These are phyloP conservation scores for Cyclotella distinguenda DNA, from an alignment of 108 stramenopile species.

Conservation along the genomic window DNA sequence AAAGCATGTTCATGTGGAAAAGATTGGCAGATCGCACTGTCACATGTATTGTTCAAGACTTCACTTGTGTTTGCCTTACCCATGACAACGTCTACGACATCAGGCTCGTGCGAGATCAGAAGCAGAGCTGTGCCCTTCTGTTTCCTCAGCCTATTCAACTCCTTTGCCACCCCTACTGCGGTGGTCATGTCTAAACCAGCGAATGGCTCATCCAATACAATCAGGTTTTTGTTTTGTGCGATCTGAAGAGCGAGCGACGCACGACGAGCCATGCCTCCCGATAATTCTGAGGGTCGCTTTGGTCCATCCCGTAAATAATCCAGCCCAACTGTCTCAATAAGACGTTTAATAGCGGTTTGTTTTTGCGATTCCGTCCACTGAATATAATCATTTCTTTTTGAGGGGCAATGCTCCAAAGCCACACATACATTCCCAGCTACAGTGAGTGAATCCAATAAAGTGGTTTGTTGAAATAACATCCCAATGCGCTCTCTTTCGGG, in stretches of 20 bases:
- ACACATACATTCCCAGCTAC: slow-evolving; percentile 75
- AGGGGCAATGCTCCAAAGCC: slow-evolving; percentile 56
- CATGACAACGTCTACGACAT: slow-evolving; percentile 67
- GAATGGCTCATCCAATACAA: slow-evolving; percentile 84
- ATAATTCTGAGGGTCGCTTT: slow-evolving; percentile 66
- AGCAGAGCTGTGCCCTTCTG: slow-evolving; percentile 59
- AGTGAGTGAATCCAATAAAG: slow-evolving; percentile 73
- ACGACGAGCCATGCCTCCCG: slow-evolving; percentile 86
- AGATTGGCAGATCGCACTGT: not conserved
- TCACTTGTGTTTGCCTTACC: slow-evolving; percentile 30
- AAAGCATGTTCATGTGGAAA: not conserved
- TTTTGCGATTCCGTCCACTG: slow-evolving; percentile 6
- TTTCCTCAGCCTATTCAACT: slow-evolving; percentile 57
- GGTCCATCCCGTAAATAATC: slow-evolving; percentile 65
- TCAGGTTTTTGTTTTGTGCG: slow-evolving; percentile 77
- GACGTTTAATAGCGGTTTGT: slow-evolving; percentile 50
- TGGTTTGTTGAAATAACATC: slow-evolving; percentile 82
- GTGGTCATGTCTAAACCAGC: slow-evolving; percentile 66
- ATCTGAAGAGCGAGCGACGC: slow-evolving; percentile 76
- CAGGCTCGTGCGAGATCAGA: slow-evolving; percentile 78
- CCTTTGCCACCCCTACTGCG: slow-evolving; percentile 67
- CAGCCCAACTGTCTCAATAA: slow-evolving; percentile 73
- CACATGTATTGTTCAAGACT: not conserved
- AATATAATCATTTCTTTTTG: slow-evolving; percentile 12
- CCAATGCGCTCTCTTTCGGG: slow-evolving; percentile 60